phyloP scores from a whole-genome alignment of 169 alveolate genomes.

The Cytauxzoon felis region DNA sequence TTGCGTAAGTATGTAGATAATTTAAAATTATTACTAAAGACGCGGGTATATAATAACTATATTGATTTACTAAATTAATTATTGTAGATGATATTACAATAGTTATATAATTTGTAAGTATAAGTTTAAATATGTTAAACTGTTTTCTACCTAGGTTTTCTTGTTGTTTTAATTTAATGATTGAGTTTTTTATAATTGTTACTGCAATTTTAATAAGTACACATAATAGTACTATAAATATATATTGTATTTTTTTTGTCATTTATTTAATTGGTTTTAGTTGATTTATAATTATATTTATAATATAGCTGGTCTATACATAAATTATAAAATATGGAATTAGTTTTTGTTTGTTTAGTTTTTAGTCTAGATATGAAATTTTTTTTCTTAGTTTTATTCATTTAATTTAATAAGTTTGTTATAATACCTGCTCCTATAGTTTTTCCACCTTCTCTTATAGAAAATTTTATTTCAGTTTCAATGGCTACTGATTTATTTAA shows the following conservation, averaged over 20 bases:
- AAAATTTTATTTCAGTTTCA: slow-evolving; percentile 57
- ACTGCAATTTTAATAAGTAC: neutral
- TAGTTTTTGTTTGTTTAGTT: neutral
- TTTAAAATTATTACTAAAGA: too few relatives aligned
- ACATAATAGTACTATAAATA: neutral
- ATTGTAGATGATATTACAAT: too few relatives aligned
- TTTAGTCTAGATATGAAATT: neutral
- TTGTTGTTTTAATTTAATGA: too few relatives aligned
- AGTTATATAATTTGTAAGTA: too few relatives aligned
- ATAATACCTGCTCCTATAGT: slow-evolving; percentile 55
- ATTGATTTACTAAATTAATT: too few relatives aligned
- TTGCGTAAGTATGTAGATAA: too few relatives aligned
- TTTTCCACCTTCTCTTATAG: slow-evolving; percentile 71
- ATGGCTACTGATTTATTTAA: slow-evolving; percentile 29
- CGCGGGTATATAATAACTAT: too few relatives aligned
- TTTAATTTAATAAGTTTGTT: slow-evolving; percentile 2
- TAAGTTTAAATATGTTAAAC: too few relatives aligned
- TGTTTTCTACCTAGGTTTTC: too few relatives aligned
- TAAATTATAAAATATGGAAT: neutral
- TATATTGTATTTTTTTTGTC: neutral
- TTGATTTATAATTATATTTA: neutral
- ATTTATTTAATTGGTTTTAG: neutral
- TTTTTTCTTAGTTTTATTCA: neutral
- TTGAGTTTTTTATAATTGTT: too few relatives aligned
- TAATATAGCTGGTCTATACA: neutral